Conservation (phyloP, 768 basidiomycete genomes). For the Lactifluus rugatus region DNA sequence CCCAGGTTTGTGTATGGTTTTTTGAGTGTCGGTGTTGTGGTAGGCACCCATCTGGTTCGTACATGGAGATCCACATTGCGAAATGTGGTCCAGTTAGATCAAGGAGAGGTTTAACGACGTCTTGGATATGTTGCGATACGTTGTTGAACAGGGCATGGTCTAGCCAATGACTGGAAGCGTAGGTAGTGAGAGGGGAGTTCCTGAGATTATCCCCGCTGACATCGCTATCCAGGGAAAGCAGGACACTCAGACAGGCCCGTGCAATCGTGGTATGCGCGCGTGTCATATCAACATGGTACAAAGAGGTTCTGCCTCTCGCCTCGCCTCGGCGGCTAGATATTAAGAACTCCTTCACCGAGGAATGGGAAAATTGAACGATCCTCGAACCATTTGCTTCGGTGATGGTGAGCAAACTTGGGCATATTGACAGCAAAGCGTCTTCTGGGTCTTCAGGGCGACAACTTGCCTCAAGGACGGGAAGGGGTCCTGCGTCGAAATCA, state of each 20-base stretch:
- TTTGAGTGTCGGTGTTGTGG: neutral
- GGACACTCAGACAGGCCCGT: neutral
- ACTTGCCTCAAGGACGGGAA: neutral
- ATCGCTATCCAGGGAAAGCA: neutral
- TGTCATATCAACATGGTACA: neutral
- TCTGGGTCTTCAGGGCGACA: neutral
- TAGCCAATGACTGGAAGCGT: neutral
- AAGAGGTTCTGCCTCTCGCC: neutral
- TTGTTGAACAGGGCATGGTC: neutral
- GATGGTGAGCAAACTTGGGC: neutral
- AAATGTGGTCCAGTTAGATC: neutral
- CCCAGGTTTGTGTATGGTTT: neutral
- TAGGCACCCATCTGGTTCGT: neutral
- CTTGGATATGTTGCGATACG: neutral
- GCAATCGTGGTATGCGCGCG: neutral
- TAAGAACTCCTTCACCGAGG: neutral
- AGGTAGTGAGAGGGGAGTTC: neutral
- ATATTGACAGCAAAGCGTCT: neutral
- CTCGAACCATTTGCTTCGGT: neutral
- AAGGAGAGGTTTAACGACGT: neutral
- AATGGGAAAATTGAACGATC: neutral
- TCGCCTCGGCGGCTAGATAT: neutral
- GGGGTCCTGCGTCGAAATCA: neutral
- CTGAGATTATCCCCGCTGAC: neutral
- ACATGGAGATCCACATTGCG: neutral